Percentiles rank a stretch among this genome's conserved stretches.
Evolutionary conservation across 2,329 filamentous ascomycete genomes (phyloP).

Genomic region (Ophiosphaerella korrae): DNA sequence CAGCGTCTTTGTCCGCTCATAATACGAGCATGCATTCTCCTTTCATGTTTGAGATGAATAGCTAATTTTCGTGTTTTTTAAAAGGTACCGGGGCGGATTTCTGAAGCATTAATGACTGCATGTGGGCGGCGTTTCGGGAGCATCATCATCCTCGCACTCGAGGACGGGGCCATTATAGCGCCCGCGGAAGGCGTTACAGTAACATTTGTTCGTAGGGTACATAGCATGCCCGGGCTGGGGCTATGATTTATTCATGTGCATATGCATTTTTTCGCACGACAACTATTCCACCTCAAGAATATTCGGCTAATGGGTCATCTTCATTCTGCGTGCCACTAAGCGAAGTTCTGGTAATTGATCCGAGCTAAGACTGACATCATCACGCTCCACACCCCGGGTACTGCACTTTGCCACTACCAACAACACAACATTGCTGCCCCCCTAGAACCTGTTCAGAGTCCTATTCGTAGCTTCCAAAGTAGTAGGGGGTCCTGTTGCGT

Average conservation of each 20-base stretch:
- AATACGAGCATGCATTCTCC: slow-evolving; percentile 1
- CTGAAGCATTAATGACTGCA: slow-evolving; percentile 33
- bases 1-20: slow-evolving; percentile 40
- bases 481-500: too few species aligned
- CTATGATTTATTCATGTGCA: background rate
- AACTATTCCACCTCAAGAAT: background rate
- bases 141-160: background rate
- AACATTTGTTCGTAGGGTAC: background rate
- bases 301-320: slow-evolving; percentile 6
- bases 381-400: background rate
- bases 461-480: too few species aligned
- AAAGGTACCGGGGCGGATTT: slow-evolving; percentile 5
- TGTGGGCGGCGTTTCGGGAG: slow-evolving; percentile 32
- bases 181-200: slow-evolving; percentile 1
- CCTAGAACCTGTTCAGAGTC: too few species aligned
- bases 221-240: background rate
- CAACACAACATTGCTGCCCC: too few species aligned
- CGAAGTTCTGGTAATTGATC: background rate
- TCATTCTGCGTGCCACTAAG: slow-evolving; percentile 10
- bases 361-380: too few species aligned
- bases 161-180: background rate
- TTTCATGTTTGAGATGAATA: background rate
- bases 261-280: background rate
- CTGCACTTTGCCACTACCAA: too few species aligned
- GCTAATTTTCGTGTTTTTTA: slow-evolving; percentile 3